Percentiles rank a stretch among this genome's conserved stretches.
These are phyloP conservation scores for Ascochyta lentis DNA, from an alignment of 2,329 filamentous ascomycete species.

Conservation along the genomic window DNA sequence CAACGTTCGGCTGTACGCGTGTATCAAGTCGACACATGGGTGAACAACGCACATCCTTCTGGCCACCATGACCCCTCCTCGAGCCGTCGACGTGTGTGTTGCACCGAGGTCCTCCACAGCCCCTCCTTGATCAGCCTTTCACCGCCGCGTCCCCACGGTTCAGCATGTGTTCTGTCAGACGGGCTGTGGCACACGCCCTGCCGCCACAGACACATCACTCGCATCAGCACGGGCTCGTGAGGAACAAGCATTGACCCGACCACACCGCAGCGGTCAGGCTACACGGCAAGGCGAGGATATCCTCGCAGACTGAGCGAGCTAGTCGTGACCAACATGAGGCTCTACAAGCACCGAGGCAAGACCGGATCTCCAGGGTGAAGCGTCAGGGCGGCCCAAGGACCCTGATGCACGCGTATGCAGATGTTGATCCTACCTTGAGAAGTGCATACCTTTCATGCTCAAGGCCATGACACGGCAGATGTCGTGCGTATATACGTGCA, in stretches of 20 bases:
- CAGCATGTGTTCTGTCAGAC: constrained; percentile 3
- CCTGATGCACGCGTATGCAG: constrained; percentile 9
- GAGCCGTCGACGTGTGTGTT: not conserved
- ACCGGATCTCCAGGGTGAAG: not conserved
- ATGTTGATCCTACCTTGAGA: not conserved
- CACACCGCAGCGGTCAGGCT: not conserved
- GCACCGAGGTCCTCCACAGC: not conserved
- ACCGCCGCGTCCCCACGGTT: constrained; percentile 6
- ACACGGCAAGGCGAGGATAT: not conserved
- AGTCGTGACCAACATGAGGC: not conserved
- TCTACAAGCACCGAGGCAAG: not conserved
- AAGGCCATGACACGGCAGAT: not conserved
- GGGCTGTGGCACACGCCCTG: not conserved
- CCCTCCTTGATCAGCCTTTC: not conserved
- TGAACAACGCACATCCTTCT: not conserved
- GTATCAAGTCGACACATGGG: too few relatives aligned
- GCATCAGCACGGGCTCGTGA: constrained; percentile 1
- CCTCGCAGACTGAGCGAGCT: not conserved
- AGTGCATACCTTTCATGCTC: not conserved
- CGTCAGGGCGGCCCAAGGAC: not conserved
- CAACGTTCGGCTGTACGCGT: too few relatives aligned
- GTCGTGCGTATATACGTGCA: not conserved
- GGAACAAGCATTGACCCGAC: not conserved
- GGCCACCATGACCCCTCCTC: not conserved
- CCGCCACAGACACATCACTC: constrained; percentile 6